phyloP scores from a whole-genome alignment of 352 stramenopile species.

The Phytophthora palmivora region DNA sequence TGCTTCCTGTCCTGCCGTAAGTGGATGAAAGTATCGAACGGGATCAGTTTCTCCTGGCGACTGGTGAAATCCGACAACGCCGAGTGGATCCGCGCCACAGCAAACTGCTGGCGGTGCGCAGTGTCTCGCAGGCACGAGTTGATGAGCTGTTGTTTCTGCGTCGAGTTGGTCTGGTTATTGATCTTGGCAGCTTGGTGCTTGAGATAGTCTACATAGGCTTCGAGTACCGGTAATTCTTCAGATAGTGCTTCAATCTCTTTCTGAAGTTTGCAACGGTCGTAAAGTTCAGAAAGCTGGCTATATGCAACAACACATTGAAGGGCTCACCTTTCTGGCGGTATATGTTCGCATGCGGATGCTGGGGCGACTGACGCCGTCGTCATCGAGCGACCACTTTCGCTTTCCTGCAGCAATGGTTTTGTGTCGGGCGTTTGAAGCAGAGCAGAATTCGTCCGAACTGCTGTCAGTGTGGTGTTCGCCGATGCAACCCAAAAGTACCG shows the following conservation, averaged over 20 bases:
- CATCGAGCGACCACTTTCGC: constrained; percentile 23
- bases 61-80: constrained; percentile 34
- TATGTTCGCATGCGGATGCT: constrained; percentile 32
- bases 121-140: constrained; percentile 37
- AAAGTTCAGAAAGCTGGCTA: constrained; percentile 9
- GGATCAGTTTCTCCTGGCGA: constrained; percentile 37
- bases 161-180: constrained; percentile 36
- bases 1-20: constrained; percentile 21
- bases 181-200: constrained; percentile 39
- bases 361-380: constrained; percentile 12
- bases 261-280: constrained; percentile 22
- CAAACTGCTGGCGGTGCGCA: constrained; percentile 28
- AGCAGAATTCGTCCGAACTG: constrained; percentile 17
- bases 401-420: constrained; percentile 3
- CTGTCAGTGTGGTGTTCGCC: constrained; percentile 14
- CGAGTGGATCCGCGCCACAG: constrained; percentile 28
- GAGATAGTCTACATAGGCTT: constrained; percentile 44
- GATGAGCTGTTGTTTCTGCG: constrained; percentile 39
- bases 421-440: not conserved
- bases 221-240: constrained; percentile 33
- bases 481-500: constrained; percentile 11
- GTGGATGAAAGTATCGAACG: constrained; percentile 38
- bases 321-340: constrained; percentile 36
- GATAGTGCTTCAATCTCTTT: constrained; percentile 39
- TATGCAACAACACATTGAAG: constrained; percentile 2